Evolutionary conservation across 116 monocot genomes (phyloP), one percentile per base, ranked within the genome.

Genomic region (Trichopus zeylanicus): DNA sequence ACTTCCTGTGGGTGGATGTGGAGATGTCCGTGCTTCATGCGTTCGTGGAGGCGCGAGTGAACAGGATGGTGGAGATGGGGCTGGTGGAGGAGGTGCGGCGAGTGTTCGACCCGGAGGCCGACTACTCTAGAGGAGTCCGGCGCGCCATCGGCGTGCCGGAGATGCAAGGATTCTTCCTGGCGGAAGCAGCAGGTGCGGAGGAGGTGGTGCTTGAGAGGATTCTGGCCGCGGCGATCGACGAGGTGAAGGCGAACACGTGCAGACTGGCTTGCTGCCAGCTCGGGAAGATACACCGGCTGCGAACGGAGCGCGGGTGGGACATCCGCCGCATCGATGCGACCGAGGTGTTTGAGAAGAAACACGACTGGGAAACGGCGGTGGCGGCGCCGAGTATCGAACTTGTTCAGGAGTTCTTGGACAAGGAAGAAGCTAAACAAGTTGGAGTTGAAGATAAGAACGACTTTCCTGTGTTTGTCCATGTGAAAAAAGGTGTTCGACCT

Each of bases 61-160:
- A 84, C 33, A 48, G 60, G 64, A 84, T 84, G 84, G 69, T 78
- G 31, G 66, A 72, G 35, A 52, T 28, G 53, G 84, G 84, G 2
- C 27, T 84, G 29, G 70, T 79, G 5, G 73, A 70, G 7, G 84
- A 84, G 66, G 84, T 75, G 18, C 34, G 66, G 6, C 60, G 6
- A 0, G 7, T 70, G 52, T 78, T 78, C 57, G 33, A 63, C 6
- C 74, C 62, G 1, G 57, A 68, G 2, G 66, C 32, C 2, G 75
- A 76, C 28, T 87, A 82, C 63, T 16, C 56, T 0, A 37, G 46
- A 23, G 87, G 87, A 0, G 59, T 87, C 1, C 46, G 76, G 6
- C 53, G 79, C 19, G 72, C 87, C 20, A 79, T 87, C 21, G 87
- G 87, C 4, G 87, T 87, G 59, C 75, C 75, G 27, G 87, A 87